Evolutionary conservation across 108 stramenopile species (phyloP), one percentile per base, ranked within the genome.

Genomic region (Craspedostauros australis): DNA sequence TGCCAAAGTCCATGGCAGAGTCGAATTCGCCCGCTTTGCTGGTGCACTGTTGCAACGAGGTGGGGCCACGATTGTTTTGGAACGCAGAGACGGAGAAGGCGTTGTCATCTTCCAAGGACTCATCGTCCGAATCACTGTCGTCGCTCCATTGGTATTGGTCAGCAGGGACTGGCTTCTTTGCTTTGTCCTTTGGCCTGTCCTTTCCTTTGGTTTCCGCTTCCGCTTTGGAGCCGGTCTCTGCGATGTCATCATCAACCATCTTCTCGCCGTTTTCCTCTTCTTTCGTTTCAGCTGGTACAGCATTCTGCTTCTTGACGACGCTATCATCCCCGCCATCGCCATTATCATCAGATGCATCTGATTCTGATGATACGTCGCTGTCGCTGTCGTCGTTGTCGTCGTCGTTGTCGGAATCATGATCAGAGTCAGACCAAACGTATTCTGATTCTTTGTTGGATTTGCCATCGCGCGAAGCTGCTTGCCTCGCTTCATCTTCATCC

Each of bases 21-120:
- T 54, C 57, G 62, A 79, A 79, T 32, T 83, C 76, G 37, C 73
- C 73, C 16, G 50, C 42, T 28, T 21, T 64, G 3, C 46, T 48
- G 33, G 59, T 44, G 12, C 22, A 26, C 23, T 41, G 5, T 25
- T 26, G 38, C 24, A 31, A 6, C 25, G 40, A 32, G 21, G 7
- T 15, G 18, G 21, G 42, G 8, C 18, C 7, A 12, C 18, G n/a
- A n/a, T 11, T 38, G n/a, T n/a, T n/a, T n/a, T n/a, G n/a, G n/a
- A n/a, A n/a, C n/a, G n/a, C n/a, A n/a, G n/a, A n/a, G n/a, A n/a
- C 27, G 25, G 49, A 50, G 30, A 4, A 26, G 37, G 29, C 21
- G 6, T 19, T 45, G 26, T 26, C 34, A n/a, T 51, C 25, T 39
- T 16, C 46, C 21, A 44, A 22, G n/a, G 24, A 14, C 31, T 54